Evolutionary conservation across 2,329 filamentous ascomycete genomes (phyloP), one percentile per base, ranked within the genome.

Genomic region (Aspergillus pseudoterreus): DNA sequence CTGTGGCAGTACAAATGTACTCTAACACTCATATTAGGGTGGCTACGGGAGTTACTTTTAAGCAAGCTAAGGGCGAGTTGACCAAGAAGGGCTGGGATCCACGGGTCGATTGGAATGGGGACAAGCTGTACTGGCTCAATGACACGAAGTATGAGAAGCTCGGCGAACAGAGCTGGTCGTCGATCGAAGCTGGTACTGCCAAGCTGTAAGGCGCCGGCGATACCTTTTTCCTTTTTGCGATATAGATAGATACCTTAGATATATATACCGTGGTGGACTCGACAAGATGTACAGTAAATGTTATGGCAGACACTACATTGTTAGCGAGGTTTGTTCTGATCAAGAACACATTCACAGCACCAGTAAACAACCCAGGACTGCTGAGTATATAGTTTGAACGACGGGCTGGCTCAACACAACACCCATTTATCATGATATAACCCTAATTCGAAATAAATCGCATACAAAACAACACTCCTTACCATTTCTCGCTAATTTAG

Each of bases 41-140:
- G 47, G 70, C 71, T 51, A 72, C 72, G 1, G 73, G 73, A 42
- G 75, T 73, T n/a, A 78, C 76, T 4, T 78, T 78, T 64, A 79
- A 78, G 56, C 75, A 78, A 55, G 71, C 73, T 2, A 78, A 78
- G 58, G 68, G 66, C 6, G 73, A 74, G 8, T 55, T 78, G 22
- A 60, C 69, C 22, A 74, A 73, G 56, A 73, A 72, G 47, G 63
- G 65, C 14, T 77, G 75, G 75, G 62, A 68, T 48, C 67, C 67
- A 9, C 60, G 59, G 6, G 56, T 55, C 1, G 64, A 68, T 27
- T 62, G 59, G 32, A 63, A 59, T 1, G 68, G 62, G 1, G 73
- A 76, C 53, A 65, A 62, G 19, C 52, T 78, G 41, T 78, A 74
- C 52, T 78, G 74, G 73, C 56, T 78, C 27, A 70, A 76, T 47